Evolutionary conservation across 2,329 filamentous ascomycete genomes (phyloP).

Genomic region (Sporothrix phasma): DNA sequence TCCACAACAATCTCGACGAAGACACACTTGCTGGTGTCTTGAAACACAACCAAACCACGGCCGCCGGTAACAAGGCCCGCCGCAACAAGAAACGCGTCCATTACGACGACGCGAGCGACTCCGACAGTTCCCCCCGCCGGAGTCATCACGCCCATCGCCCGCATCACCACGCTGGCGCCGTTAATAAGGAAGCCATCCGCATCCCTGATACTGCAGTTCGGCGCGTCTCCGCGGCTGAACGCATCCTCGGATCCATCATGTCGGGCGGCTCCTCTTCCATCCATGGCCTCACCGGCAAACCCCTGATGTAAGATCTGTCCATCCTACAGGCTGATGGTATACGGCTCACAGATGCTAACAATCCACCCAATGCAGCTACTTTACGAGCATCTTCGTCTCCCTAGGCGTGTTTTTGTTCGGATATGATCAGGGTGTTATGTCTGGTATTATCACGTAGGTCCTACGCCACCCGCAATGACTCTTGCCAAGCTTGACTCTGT

Average conservation of each 20-base stretch:
- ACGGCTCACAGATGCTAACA: background rate
- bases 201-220: constrained; percentile 60
- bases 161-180: constrained; percentile 33
- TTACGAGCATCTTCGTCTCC: constrained; percentile 85
- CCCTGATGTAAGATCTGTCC: constrained; percentile 67
- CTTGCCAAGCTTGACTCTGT: background rate
- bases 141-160: too few relatives aligned
- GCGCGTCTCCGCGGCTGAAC: constrained; percentile 56
- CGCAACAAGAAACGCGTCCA: constrained; percentile 52
- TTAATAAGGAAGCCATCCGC: constrained; percentile 68
- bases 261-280: constrained; percentile 64
- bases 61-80: constrained; percentile 20
- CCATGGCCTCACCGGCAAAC: constrained; percentile 90
- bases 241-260: constrained; percentile 75
- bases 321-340: too few relatives aligned
- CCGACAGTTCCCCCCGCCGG: constrained; percentile 39
- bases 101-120: constrained; percentile 40
- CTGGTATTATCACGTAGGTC: constrained; percentile 55
- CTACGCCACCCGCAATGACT: background rate
- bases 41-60: constrained; percentile 30
- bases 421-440: constrained; percentile 88
- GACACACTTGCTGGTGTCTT: constrained; percentile 44
- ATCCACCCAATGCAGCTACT: constrained; percentile 52
- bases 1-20: constrained; percentile 56
- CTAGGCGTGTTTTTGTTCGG: constrained; percentile 82